Evolutionary conservation across 2,329 filamentous ascomycete species (phyloP), one percentile per base, ranked within the genome.

Genomic region (Talaromyces sp.): DNA sequence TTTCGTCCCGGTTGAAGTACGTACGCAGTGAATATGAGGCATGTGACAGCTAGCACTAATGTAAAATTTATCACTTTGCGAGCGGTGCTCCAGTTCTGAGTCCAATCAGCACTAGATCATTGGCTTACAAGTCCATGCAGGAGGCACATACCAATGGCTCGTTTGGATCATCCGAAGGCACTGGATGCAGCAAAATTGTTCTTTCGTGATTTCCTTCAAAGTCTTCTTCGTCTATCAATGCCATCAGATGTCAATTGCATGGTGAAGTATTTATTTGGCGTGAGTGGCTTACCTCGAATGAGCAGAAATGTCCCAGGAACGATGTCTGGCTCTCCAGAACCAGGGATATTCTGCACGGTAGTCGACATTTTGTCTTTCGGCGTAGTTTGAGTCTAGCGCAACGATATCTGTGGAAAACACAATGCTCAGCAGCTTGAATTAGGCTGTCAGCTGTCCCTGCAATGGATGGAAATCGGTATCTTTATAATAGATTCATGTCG

Each of bases 21-120:
- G 3, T 52, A 60, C 58, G 58, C 42, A 8, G 58, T 60, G 7
- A 60, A 60, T 3, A 60, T 60, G 7, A 60, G 31, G 8, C 58
- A 60, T 14, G 42, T 33, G 61, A 81, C 81, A 58, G 77, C 77
- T 21, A 71, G 71, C 0, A 77, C 73, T 4, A 82, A 72, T 14
- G 67, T 68, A 63, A 77, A 81, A 61, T 82, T 81, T 60, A 76
- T 50, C 5, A 68, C 62, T 61, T 82, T 82, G 21, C 78, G 73
- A 52, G 65, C 62, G 52, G 67, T 73, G 16, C 74, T 72, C 80
- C 80, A 82, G 66, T 82, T 82, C 72, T 77, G 8, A n/a, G 39
- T 5, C 2, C 5, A 16, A 8, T 40, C n/a, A 40, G 39, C 12
- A n/a, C n/a, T 7, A 7, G 8, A 37, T 9, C 9, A 2, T 37